Evolutionary conservation across 768 basidiomycete species (phyloP).

Genomic region (Postia placenta): DNA sequence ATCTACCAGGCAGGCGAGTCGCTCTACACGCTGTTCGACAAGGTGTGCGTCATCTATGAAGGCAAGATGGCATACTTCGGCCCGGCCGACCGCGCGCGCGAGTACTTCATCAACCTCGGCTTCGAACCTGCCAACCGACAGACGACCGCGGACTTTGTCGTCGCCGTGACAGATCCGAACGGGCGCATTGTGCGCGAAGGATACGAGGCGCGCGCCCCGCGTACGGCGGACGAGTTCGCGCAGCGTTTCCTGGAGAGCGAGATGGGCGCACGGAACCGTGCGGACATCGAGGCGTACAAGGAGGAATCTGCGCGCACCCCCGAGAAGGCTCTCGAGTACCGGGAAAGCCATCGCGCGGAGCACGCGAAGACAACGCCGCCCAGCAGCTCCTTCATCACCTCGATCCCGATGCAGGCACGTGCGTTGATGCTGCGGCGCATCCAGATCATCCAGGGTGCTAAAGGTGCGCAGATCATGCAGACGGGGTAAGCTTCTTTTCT

Average conservation of each 20-base stretch:
- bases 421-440: conserved; percentile 28
- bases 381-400: conserved; percentile 30
- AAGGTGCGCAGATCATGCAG: conserved; percentile 23
- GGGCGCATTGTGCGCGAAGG: conserved; percentile 47
- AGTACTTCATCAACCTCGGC: conserved; percentile 70
- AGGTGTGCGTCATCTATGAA: conserved; percentile 73
- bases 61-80: conserved; percentile 75
- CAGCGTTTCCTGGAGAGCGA: conserved; percentile 29
- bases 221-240: conserved; percentile 53
- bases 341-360: conserved; percentile 42
- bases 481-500: conserved; percentile 14
- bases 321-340: conserved; percentile 38
- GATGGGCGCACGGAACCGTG: conserved; percentile 35
- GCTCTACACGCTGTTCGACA: conserved; percentile 64
- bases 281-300: conserved; percentile 41
- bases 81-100: conserved; percentile 51
- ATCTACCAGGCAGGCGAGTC: conserved; percentile 81
- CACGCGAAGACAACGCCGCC: conserved; percentile 39
- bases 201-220: conserved; percentile 35
- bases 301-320: conserved; percentile 38
- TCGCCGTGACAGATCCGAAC: conserved; percentile 53
- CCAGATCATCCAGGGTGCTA: conserved; percentile 28
- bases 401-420: conserved; percentile 29
- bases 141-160: conserved; percentile 56
- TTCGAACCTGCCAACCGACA: conserved; percentile 48